Percentiles rank a stretch among this genome's conserved stretches.
These are phyloP conservation scores for Alternaria ethzedia DNA, from an alignment of 2,329 filamentous ascomycete species.

Conservation along the genomic window DNA sequence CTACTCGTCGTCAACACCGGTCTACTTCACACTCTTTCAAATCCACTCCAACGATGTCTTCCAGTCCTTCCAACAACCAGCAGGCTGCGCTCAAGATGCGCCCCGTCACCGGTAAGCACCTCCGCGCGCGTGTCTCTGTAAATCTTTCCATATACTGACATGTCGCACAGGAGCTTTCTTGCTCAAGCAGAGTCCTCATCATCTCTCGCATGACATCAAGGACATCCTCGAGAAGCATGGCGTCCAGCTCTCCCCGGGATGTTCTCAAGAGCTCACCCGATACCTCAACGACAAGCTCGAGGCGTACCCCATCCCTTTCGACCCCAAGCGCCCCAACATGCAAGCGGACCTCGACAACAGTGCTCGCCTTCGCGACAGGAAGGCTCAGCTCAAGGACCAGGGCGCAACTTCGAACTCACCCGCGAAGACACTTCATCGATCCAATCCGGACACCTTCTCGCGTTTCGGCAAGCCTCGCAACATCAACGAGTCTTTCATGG, in stretches of 20 bases:
- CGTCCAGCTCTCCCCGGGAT: not conserved
- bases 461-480: too few relatives aligned
- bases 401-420: not conserved
- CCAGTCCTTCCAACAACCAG: not conserved
- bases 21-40: not conserved
- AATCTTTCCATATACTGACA: not conserved
- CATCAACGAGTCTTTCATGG: not conserved
- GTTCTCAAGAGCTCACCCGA: not conserved
- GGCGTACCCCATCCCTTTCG: not conserved
- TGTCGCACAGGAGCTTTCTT: not conserved
- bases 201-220: not conserved
- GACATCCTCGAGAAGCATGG: not conserved
- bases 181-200: not conserved
- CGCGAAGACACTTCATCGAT: not conserved
- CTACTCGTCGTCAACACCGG: fast-evolving
- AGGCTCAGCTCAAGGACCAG: not conserved
- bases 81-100: not conserved
- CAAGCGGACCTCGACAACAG: not conserved
- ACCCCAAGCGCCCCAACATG: not conserved
- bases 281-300: not conserved
- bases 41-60: not conserved
- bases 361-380: not conserved
- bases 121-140: too few relatives aligned
- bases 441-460: not conserved
- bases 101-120: not conserved